Conservation (phyloP, 2,329 filamentous ascomycete species). For the Penicillium sp. region DNA sequence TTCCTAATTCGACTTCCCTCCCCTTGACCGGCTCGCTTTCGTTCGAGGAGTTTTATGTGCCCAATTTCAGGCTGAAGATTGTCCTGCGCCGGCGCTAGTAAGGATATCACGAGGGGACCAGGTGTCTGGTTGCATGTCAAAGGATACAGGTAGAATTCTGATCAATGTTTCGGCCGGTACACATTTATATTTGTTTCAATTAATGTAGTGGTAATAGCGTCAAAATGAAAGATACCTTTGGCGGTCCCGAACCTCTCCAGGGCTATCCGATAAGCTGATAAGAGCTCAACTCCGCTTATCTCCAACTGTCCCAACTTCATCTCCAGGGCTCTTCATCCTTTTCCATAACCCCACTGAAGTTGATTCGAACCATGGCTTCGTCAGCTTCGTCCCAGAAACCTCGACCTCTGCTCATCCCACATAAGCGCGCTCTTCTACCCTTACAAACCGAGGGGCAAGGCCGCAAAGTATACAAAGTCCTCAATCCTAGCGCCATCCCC, state of each 20-base stretch:
- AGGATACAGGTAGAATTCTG: neutral
- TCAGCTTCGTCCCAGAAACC: slow-evolving; percentile 9
- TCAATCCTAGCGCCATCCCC: slow-evolving; percentile 25
- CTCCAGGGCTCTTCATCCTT: neutral
- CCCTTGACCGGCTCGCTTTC: slow-evolving; percentile 19
- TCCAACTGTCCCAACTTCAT: neutral
- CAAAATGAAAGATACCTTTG: neutral
- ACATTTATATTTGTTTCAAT: neutral
- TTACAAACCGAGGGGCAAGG: neutral
- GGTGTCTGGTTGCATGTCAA: neutral
- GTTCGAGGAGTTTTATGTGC: slow-evolving; percentile 25
- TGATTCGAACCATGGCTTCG: neutral
- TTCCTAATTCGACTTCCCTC: slow-evolving; percentile 5
- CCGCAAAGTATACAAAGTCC: slow-evolving; percentile 7
- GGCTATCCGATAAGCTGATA: neutral
- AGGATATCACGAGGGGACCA: neutral
- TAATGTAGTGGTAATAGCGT: neutral
- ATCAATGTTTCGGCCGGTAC: neutral
- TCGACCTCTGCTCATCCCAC: slow-evolving; percentile 26
- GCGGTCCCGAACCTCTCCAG: neutral
- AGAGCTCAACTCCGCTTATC: neutral
- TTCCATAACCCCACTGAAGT: neutral
- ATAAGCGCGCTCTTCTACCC: slow-evolving; percentile 27
- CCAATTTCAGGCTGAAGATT: slow-evolving; percentile 25
- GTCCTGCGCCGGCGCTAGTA: slow-evolving; percentile 35